Percentiles rank a stretch among this genome's conserved stretches.
phyloP scores from a whole-genome alignment of 345 rosid genomes.

The Pseudoturritis turrita region DNA sequence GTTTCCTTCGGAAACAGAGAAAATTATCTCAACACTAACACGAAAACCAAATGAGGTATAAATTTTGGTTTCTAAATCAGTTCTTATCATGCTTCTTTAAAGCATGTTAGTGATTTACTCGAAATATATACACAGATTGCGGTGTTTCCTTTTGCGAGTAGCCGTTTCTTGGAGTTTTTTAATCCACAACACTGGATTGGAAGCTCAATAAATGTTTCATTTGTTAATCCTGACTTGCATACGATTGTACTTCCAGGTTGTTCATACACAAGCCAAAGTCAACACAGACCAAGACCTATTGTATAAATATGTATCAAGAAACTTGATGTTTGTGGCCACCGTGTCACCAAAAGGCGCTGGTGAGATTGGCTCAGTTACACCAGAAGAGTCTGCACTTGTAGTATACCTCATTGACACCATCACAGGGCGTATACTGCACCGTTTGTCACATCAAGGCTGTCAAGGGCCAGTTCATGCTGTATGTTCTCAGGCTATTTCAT shows the following conservation, averaged over 20 bases:
- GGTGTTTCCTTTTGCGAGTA: not conserved
- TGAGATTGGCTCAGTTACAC: slow-evolving; percentile 80
- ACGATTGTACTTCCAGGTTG: slow-evolving; percentile 50
- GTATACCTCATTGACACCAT: slow-evolving; percentile 86
- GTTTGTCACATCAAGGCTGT: slow-evolving; percentile 88
- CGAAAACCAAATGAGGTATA: slow-evolving; percentile 80
- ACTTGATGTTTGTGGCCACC: slow-evolving; percentile 85
- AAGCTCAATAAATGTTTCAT: not conserved
- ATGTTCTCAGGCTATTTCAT: slow-evolving; percentile 31
- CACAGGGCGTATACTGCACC: slow-evolving; percentile 89
- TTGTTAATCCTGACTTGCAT: not conserved
- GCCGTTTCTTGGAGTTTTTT: not conserved
- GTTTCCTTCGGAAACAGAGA: slow-evolving; percentile 86
- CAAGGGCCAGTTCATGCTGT: slow-evolving; percentile 96
- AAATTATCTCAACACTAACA: slow-evolving; percentile 67
- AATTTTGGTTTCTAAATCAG: not conserved
- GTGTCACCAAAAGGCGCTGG: slow-evolving; percentile 87
- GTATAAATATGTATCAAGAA: slow-evolving; percentile 86
- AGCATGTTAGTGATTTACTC: not conserved
- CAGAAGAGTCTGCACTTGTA: slow-evolving; percentile 80
- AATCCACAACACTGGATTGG: not conserved
- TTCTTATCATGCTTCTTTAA: not conserved
- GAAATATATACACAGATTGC: not conserved
- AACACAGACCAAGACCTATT: slow-evolving; percentile 81
- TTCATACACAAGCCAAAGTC: slow-evolving; percentile 96